Conservation (phyloP, 768 basidiomycete genomes). For the Cyathus striatus region DNA sequence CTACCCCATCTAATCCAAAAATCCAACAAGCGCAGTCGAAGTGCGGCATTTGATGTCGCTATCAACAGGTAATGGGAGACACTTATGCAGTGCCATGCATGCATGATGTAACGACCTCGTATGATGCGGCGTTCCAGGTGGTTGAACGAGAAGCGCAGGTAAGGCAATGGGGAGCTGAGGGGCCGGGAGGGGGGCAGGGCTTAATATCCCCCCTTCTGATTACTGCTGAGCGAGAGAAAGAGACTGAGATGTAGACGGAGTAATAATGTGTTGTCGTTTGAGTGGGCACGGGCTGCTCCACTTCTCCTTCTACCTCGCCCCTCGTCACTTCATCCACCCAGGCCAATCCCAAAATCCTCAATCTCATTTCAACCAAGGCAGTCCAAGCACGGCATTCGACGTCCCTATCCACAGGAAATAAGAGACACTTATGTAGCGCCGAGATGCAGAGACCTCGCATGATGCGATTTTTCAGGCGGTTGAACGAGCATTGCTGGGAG, state of each 20-base stretch:
- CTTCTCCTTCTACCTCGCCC: conserved; percentile 55
- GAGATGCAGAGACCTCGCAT: conserved; percentile 49
- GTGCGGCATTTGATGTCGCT: conserved; percentile 63
- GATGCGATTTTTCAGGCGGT: conserved; percentile 56
- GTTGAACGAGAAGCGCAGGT: conserved; percentile 56
- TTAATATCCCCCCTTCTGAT: no score
- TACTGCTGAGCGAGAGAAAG: no score
- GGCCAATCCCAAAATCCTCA: conserved; percentile 42
- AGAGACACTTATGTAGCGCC: conserved; percentile 57
- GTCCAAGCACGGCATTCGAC: conserved; percentile 72
- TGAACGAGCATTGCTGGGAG: conserved; percentile 58
- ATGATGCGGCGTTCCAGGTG: conserved; percentile 57
- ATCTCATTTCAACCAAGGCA: conserved; percentile 62
- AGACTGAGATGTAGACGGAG: no score
- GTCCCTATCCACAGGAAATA: conserved; percentile 44
- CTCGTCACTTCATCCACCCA: no score
- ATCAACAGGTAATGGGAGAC: conserved; percentile 46
- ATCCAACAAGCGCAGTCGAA: conserved; percentile 60
- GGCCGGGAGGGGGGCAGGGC: not conserved
- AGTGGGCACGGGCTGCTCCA: no score
- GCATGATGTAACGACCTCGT: conserved; percentile 51
- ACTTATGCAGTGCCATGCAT: conserved; percentile 48
- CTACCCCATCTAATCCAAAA: conserved; percentile 33
- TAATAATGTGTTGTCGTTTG: no score
- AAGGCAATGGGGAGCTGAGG: conserved; percentile 51